Percentiles rank a stretch among this genome's conserved stretches.
Conservation (phyloP, 257 asterid genomes). For the Scutellaria barbata region DNA sequence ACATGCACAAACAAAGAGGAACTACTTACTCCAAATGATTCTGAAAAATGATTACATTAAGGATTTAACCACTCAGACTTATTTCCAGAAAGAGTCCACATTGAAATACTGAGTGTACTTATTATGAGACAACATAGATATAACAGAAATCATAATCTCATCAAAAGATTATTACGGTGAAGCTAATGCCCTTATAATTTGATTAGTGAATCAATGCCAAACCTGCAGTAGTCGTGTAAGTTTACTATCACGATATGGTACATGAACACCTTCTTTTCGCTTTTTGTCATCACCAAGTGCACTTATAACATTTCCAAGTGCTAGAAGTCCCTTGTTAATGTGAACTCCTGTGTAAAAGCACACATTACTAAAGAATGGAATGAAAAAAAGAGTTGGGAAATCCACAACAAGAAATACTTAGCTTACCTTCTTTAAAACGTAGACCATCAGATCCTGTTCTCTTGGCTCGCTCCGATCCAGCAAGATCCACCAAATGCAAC, state of each 20-base stretch:
- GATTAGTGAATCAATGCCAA: conserved; percentile 25
- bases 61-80: not conserved
- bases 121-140: too few relatives aligned
- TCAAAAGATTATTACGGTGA: conserved; percentile 1
- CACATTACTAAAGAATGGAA: conserved; percentile 20
- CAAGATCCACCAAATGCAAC: conserved; percentile 98
- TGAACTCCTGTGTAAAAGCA: conserved; percentile 76
- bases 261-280: conserved; percentile 93
- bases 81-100: too few relatives aligned
- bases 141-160: not conserved
- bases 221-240: conserved; percentile 99
- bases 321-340: conserved; percentile 97
- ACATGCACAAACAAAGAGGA: too few relatives aligned
- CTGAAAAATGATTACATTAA: not conserved
- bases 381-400: conserved; percentile 27
- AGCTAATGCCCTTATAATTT: not conserved
- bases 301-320: conserved; percentile 97
- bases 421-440: conserved; percentile 93
- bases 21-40: not conserved
- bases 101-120: too few relatives aligned
- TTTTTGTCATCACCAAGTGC: conserved; percentile 99
- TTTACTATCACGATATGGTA: conserved; percentile 98
- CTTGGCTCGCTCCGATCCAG: conserved; percentile 99
- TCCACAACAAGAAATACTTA: conserved; percentile 6
- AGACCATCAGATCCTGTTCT: conserved; percentile 98